Percentiles rank a stretch among this genome's conserved stretches.
Evolutionary conservation across 208 protist genomes (phyloP).

Genomic region (Spongospora subterranea): DNA sequence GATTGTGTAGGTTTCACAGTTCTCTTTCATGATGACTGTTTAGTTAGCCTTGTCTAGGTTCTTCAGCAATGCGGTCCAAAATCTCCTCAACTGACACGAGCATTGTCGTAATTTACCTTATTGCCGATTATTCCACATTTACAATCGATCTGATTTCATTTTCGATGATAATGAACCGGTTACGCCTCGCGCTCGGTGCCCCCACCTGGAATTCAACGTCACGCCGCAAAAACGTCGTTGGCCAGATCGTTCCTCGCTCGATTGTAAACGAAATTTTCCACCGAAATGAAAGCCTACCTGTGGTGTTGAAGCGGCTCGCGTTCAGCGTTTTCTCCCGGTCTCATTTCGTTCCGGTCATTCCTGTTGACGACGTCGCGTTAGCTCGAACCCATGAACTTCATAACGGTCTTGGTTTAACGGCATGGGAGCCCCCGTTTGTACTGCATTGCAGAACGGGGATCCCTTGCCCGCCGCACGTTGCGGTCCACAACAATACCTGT

Average conservation of each 20-base stretch:
- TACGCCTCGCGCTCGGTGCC: slow-evolving; percentile 1
- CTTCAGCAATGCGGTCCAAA: slow-evolving; percentile 16
- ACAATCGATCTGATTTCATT: background rate
- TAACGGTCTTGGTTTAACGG: slow-evolving; percentile 1
- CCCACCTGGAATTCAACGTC: slow-evolving; percentile 43
- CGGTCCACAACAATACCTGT: background rate
- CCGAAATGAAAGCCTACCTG: background rate
- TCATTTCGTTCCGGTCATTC: slow-evolving; percentile 44
- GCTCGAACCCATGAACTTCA: background rate
- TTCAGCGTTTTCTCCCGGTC: slow-evolving; percentile 27
- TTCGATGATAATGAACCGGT: background rate
- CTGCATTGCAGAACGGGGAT: background rate
- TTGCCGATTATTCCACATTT: background rate
- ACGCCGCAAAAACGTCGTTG: slow-evolving; percentile 16
- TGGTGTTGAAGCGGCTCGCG: background rate
- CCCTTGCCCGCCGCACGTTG: background rate
- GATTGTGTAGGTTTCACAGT: background rate
- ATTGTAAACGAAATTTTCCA: background rate
- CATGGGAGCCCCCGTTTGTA: background rate
- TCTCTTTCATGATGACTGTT: background rate
- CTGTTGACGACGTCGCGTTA: background rate
- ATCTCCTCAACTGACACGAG: slow-evolving; percentile 11
- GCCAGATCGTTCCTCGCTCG: background rate
- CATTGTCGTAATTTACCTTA: slow-evolving; percentile 26
- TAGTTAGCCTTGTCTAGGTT: background rate